A percentile compares a stretch with the other conserved stretches of the same genome.
Conservation (phyloP, 768 basidiomycete species). For the Suillus bovinus region DNA sequence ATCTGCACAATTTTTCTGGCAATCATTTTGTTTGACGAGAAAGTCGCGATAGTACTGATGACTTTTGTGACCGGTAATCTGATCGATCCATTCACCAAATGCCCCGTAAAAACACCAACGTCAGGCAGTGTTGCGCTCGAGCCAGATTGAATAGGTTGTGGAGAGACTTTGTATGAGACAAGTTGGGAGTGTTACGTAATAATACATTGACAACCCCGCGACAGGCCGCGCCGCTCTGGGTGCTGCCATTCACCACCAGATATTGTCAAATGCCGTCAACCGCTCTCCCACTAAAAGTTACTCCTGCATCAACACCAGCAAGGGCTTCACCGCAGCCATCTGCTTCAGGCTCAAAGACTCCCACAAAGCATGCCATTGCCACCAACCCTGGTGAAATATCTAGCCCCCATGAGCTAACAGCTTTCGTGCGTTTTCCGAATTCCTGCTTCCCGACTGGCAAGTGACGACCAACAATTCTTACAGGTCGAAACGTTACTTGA, state of each 20-base stretch:
- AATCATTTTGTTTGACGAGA: neutral
- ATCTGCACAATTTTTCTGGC: neutral
- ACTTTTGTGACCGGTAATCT: too few relatives aligned
- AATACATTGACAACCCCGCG: too few relatives aligned
- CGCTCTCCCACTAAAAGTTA: constrained; percentile 67
- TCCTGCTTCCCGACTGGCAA: constrained; percentile 5
- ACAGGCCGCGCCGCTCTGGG: too few relatives aligned
- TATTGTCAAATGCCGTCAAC: constrained; percentile 44
- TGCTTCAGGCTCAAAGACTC: constrained; percentile 37
- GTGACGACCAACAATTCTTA: constrained; percentile 2
- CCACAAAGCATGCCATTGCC: constrained; percentile 43
- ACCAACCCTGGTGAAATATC: constrained; percentile 66
- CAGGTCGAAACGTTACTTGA: constrained; percentile 89
- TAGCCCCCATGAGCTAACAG: constrained; percentile 91
- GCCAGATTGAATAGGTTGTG: neutral
- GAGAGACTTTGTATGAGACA: too few relatives aligned
- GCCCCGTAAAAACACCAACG: neutral
- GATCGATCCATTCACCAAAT: neutral
- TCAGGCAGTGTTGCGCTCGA: neutral
- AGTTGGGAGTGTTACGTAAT: neutral
- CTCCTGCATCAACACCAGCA: constrained; percentile 54
- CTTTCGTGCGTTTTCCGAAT: constrained; percentile 67
- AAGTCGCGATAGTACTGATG: neutral
- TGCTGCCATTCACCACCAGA: too few relatives aligned
- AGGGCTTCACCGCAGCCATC: constrained; percentile 30